A percentile compares a stretch with the other conserved stretches of the same genome.
phyloP scores from a whole-genome alignment of 306 rosid species.

The Vigna hirtella region DNA sequence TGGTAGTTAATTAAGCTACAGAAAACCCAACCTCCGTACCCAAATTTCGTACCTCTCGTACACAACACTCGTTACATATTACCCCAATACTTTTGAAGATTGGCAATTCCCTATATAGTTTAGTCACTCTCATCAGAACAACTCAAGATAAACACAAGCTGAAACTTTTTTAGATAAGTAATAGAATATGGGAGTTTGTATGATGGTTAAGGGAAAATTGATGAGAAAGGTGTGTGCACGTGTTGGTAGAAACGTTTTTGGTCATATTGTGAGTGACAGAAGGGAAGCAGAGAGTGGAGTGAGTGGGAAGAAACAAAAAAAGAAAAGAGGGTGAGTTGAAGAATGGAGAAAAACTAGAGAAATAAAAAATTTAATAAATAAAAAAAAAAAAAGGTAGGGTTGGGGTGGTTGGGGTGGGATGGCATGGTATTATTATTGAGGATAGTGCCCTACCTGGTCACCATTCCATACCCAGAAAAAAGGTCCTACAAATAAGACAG shows the following conservation, averaged over 20 bases:
- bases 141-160: neutral
- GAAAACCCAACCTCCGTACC: neutral
- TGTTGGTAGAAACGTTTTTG: slow-evolving; percentile 43
- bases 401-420: slow-evolving; percentile 46
- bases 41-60: neutral
- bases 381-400: neutral
- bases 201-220: neutral
- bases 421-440: slow-evolving; percentile 38
- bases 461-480: slow-evolving; percentile 64
- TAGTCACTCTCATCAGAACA: neutral
- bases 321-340: neutral
- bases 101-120: neutral
- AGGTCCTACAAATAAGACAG: slow-evolving; percentile 40
- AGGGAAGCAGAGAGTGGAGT: slow-evolving; percentile 3
- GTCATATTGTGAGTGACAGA: slow-evolving; percentile 44
- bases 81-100: slow-evolving; percentile 1
- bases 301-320: too few species aligned
- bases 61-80: neutral
- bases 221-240: slow-evolving; percentile 32
- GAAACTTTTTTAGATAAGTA: neutral
- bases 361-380: slow-evolving; percentile 30
- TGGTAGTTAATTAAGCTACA: neutral
- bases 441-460: slow-evolving; percentile 69
- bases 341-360: slow-evolving; percentile 34
- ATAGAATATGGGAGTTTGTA: neutral